Percentiles rank a stretch among this genome's conserved stretches.
Evolutionary conservation across 306 rosid species (phyloP).

Genomic region (Crataegus laevigata): DNA sequence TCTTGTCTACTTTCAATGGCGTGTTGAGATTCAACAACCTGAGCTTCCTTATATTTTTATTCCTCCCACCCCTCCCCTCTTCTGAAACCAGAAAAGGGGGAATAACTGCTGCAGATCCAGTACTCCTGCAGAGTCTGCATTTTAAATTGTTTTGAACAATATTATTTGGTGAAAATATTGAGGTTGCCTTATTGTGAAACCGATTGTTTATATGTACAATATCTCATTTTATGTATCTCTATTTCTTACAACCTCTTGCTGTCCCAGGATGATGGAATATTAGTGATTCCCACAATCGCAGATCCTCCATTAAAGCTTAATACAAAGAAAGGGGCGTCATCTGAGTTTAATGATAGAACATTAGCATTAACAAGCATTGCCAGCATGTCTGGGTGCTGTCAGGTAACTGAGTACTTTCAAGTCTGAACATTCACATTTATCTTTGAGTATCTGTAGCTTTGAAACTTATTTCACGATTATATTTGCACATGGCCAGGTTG

Average conservation of each 20-base stretch:
- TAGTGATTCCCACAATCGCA: conserved; percentile 36
- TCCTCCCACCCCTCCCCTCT: background rate
- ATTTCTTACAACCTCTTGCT: background rate
- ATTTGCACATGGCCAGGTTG: conserved; percentile 40
- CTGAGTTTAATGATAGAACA: conserved; percentile 29
- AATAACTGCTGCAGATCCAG: background rate
- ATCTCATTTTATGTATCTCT: background rate
- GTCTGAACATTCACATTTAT: conserved; percentile 12
- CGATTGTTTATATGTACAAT: background rate
- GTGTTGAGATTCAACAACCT: background rate
- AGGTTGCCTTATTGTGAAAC: background rate
- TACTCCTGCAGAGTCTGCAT: background rate
- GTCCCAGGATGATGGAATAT: conserved; percentile 39
- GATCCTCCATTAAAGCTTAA: conserved; percentile 33
- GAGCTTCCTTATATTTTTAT: background rate
- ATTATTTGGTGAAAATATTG: background rate
- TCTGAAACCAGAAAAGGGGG: background rate
- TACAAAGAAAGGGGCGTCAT: conserved; percentile 16
- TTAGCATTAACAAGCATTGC: conserved; percentile 34
- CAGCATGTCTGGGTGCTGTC: conserved; percentile 53
- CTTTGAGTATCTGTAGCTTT: conserved; percentile 12
- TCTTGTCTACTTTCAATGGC: background rate
- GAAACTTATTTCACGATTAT: background rate
- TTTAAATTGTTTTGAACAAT: background rate
- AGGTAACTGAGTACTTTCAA: conserved; percentile 37